Evolutionary conservation across 805 yeast species (phyloP).

Genomic region (Debaryomyces hansenii): DNA sequence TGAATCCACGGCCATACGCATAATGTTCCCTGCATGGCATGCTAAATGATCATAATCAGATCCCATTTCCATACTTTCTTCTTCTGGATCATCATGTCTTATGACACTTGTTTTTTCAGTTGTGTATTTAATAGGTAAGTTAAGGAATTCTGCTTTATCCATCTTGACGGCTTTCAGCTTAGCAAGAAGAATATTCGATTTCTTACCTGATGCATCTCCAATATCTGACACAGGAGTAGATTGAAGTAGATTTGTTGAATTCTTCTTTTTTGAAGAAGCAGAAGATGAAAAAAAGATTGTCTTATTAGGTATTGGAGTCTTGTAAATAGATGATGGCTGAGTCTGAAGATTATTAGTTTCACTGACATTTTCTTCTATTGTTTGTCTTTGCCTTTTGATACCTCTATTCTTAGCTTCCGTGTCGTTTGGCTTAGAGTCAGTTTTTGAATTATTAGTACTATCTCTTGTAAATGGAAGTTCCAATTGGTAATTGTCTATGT

Average conservation of each 20-base stretch:
- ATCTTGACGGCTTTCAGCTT: slow-evolving; percentile 12
- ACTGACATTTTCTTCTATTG: slow-evolving; percentile 2
- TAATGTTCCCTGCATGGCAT: slow-evolving; percentile 46
- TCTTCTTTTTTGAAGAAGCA: slow-evolving; percentile 8
- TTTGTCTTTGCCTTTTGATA: slow-evolving; percentile 7
- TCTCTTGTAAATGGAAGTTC: slow-evolving; percentile 14
- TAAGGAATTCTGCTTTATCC: slow-evolving; percentile 13
- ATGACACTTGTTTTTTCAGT: not conserved
- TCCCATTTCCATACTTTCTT: slow-evolving; percentile 14
- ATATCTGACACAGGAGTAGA: slow-evolving; percentile 25
- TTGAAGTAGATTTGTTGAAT: slow-evolving; percentile 10
- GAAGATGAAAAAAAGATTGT: slow-evolving; percentile 29
- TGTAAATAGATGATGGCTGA: slow-evolving; percentile 12
- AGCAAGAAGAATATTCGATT: slow-evolving; percentile 4
- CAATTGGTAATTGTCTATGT: slow-evolving; percentile 13
- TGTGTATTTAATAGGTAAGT: slow-evolving; percentile 1
- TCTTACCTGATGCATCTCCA: slow-evolving; percentile 9
- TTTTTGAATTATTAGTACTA: not conserved
- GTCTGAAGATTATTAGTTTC: slow-evolving; percentile 2
- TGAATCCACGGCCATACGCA: slow-evolving; percentile 49
- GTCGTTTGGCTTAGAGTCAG: not conserved
- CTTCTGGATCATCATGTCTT: not conserved
- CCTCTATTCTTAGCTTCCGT: slow-evolving; percentile 6
- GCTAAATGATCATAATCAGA: slow-evolving; percentile 40
- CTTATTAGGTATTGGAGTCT: slow-evolving; percentile 28